Percentiles rank a stretch among this genome's conserved stretches.
Evolutionary conservation across 495 filamentous ascomycete species (phyloP).

Genomic region (Ascobolus immersus): DNA sequence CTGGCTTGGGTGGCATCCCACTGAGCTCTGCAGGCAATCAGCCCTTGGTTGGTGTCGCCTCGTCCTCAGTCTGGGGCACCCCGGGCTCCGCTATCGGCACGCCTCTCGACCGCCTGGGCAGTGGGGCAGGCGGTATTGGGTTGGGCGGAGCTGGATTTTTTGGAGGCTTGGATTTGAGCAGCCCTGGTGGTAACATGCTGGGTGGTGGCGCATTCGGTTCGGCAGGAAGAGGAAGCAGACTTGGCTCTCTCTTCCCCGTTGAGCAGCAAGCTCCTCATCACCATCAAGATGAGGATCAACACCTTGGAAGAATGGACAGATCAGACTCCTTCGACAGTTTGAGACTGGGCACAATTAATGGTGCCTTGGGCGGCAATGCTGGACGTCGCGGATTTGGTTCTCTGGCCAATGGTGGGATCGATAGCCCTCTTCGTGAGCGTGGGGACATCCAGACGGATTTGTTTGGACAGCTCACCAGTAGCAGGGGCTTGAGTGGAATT

Average conservation of each 20-base stretch:
- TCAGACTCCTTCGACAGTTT: slow-evolving; percentile 26
- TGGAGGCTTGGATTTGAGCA: slow-evolving; percentile 43
- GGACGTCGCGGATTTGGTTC: slow-evolving; percentile 27
- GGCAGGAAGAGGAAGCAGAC: slow-evolving; percentile 40
- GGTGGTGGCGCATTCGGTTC: slow-evolving; percentile 24
- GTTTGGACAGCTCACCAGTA: slow-evolving; percentile 9
- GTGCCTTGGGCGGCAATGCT: slow-evolving; percentile 21
- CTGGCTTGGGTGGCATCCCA: slow-evolving; percentile 24
- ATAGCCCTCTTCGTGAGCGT: slow-evolving; percentile 33
- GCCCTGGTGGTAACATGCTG: slow-evolving; percentile 23
- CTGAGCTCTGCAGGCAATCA: too few species aligned
- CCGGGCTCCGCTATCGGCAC: too few species aligned
- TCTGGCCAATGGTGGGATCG: slow-evolving; percentile 31
- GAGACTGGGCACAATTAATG: slow-evolving; percentile 13
- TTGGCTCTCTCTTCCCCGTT: slow-evolving; percentile 80
- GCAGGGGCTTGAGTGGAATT: too few species aligned
- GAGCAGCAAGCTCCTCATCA: slow-evolving; percentile 62
- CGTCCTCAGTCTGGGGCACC: too few species aligned
- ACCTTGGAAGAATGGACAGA: slow-evolving; percentile 6
- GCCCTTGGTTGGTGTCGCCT: too few species aligned
- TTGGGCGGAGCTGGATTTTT: slow-evolving; percentile 26
- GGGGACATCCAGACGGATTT: slow-evolving; percentile 24
- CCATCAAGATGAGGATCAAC: slow-evolving; percentile 30
- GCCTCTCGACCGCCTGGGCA: too few species aligned
- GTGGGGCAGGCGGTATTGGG: slow-evolving; percentile 24